Percentiles rank a stretch among this genome's conserved stretches.
Conservation (phyloP, 495 filamentous ascomycete genomes). For the Polyplosphaeria fusca region DNA sequence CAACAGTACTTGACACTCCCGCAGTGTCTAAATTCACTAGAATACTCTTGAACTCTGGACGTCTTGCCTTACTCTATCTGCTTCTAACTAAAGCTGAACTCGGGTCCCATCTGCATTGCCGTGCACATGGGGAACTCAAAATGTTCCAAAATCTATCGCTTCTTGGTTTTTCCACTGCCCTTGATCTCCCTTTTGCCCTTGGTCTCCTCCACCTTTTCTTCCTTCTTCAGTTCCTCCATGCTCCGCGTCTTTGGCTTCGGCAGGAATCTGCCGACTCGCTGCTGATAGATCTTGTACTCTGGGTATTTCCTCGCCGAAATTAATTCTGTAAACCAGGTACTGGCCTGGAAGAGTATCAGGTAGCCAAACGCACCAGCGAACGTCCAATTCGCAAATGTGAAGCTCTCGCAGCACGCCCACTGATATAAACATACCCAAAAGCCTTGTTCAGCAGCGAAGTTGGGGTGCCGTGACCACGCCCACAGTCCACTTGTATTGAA, state of each 20-base stretch:
- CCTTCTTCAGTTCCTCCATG: constrained; percentile 22
- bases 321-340: constrained; percentile 79
- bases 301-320: constrained; percentile 80
- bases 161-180: neutral
- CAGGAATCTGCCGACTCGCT: constrained; percentile 74
- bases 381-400: constrained; percentile 73
- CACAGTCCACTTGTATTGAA: constrained; percentile 85
- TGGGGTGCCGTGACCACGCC: constrained; percentile 84
- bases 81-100: too few species aligned
- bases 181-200: constrained; percentile 1
- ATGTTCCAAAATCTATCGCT: too few species aligned
- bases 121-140: too few species aligned
- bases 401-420: constrained; percentile 75
- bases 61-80: too few species aligned
- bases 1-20: too few species aligned
- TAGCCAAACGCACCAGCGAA: constrained; percentile 66
- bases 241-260: constrained; percentile 48
- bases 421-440: constrained; percentile 86
- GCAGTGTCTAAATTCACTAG: too few species aligned
- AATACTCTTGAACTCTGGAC: too few species aligned
- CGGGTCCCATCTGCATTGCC: too few species aligned
- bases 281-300: constrained; percentile 84
- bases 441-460: constrained; percentile 88
- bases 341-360: constrained; percentile 80
- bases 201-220: constrained; percentile 20